Evolutionary conservation across 192 early-diverging fungal species (phyloP), one percentile per base, ranked within the genome.

Genomic region (Entrophospora sp.): DNA sequence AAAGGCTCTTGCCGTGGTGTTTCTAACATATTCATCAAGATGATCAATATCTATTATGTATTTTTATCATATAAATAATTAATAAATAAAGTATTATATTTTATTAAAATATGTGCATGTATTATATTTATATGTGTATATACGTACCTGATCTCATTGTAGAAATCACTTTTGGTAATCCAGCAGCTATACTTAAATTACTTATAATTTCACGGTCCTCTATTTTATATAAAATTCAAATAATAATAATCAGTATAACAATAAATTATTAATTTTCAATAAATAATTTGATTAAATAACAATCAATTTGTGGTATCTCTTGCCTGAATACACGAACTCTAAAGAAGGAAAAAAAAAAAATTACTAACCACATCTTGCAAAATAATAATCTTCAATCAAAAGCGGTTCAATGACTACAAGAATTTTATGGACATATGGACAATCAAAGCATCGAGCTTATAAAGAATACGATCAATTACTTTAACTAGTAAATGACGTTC

Each of bases 381-480:
- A 98, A 67, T 96, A 95, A 76, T 99, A 96, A 70, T 90, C 90
- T 64, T 98, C 96, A 68, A 98, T 97, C 53, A 99, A 75, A 67
- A 98, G 78, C 0, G 97, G 97, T 77, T 98, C 94, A 64, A 98
- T 95, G 0, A 98, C 96, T 8, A 97, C 94, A n/a, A 99, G 85
- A 59, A 99, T 97, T 73, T 95, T 94, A 84, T 97, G 97, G 22
- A 95, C 95, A 69, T 84, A 97, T 5, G 96, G 96, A 16, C 95
- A 89, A 5, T 95, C 97, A 35, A 95, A 53, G 94, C 95, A 70
- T 96, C 97, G 52, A 99, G 75, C 68, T 97, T 94, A 79, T 94
- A 92, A 66, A 99, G 73, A 58, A 93, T 88, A 61, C 97, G 88
- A 73, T 98, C 97, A 68, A 98, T 91, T 69, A 97, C 96, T 72